Percentiles rank a stretch among this genome's conserved stretches.
Conservation (phyloP, 31 red algal genomes). For the Odonthalia washingtoniensis region DNA sequence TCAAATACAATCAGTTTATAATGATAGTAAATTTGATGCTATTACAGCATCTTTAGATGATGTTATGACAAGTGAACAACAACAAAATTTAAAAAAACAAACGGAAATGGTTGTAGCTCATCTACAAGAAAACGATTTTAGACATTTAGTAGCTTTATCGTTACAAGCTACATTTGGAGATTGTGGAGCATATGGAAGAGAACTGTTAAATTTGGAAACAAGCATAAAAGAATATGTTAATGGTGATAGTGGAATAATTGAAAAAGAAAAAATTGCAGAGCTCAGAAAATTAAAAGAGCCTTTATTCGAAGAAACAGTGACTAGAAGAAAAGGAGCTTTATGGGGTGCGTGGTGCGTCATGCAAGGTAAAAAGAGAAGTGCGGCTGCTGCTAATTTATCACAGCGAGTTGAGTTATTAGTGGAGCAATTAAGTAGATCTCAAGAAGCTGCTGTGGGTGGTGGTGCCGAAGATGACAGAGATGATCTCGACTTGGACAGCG, state of each 20-base stretch:
- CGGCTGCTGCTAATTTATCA: constrained; percentile 53
- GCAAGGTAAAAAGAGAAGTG: constrained; percentile 62
- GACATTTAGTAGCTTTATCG: constrained; percentile 63
- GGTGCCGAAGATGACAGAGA: neutral
- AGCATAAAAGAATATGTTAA: no score
- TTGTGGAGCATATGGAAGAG: constrained; percentile 54
- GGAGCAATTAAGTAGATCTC: constrained; percentile 58
- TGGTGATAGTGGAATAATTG: no score
- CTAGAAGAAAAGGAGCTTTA: constrained; percentile 61
- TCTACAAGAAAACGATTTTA: constrained; percentile 54
- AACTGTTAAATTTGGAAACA: neutral
- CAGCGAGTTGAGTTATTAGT: constrained; percentile 58
- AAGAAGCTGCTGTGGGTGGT: constrained; percentile 27
- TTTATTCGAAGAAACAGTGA: constrained; percentile 49
- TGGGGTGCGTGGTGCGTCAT: constrained; percentile 87
- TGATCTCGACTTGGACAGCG: neutral
- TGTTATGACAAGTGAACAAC: constrained; percentile 55
- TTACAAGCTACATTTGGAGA: constrained; percentile 75
- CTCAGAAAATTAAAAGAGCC: constrained; percentile 53
- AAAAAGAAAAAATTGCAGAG: neutral
- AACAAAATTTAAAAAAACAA: constrained; percentile 33
- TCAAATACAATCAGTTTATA: neutral
- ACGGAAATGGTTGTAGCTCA: constrained; percentile 61
- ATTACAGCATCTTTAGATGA: constrained; percentile 63
- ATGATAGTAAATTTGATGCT: constrained; percentile 37